Evolutionary conservation across 1,139 yeast genomes (phyloP).

Genomic region (Blastobotrys buckinghamii): DNA sequence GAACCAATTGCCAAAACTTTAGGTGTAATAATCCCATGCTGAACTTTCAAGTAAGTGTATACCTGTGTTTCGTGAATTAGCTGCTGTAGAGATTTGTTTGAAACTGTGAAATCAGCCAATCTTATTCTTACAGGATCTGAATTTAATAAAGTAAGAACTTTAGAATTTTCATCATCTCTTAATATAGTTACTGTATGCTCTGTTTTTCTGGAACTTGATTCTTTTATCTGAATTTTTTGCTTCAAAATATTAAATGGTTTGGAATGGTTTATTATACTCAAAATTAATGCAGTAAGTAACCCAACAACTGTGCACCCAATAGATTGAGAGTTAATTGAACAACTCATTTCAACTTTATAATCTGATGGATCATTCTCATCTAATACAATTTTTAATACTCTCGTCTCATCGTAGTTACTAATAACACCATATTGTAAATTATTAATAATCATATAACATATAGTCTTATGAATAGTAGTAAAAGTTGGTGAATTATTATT

Average conservation of each 20-base stretch:
- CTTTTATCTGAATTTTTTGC: neutral
- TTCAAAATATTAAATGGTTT: neutral
- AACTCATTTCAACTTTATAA: neutral
- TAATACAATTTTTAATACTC: neutral
- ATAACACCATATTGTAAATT: neutral
- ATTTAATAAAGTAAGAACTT: neutral
- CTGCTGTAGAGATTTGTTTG: neutral
- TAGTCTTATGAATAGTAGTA: neutral
- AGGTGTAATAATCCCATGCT: conserved; percentile 3
- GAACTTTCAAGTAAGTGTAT: neutral
- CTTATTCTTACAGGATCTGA: neutral
- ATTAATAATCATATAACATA: conserved; percentile 3
- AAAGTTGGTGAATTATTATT: neutral
- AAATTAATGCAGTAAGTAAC: neutral
- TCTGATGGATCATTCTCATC: neutral
- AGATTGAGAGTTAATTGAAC: neutral
- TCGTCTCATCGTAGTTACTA: conserved; percentile 1
- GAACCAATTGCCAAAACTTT: neutral
- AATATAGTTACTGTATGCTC: neutral
- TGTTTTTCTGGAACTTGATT: neutral
- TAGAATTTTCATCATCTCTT: neutral
- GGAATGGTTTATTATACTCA: neutral
- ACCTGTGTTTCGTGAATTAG: conserved; percentile 4
- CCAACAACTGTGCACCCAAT: conserved; percentile 6
- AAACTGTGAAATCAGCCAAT: conserved; percentile 4